Conservation (phyloP, 331 rosid genomes). For the Malus hybrid region DNA sequence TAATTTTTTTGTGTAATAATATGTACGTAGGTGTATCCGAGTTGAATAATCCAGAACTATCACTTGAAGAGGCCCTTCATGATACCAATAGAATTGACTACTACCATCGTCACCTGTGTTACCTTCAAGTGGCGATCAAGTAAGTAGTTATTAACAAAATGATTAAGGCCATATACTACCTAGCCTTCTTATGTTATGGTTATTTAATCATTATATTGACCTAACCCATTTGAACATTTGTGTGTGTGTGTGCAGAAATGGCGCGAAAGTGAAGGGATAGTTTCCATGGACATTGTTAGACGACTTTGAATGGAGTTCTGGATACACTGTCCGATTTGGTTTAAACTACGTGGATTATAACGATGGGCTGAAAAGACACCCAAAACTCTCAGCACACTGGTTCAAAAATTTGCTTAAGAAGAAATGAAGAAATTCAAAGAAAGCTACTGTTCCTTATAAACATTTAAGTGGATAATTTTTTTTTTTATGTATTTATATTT, state of each 20-base stretch:
- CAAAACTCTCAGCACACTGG: too few relatives aligned
- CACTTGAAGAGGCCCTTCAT: too few relatives aligned
- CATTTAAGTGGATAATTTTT: too few relatives aligned
- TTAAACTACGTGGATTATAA: conserved; percentile 13
- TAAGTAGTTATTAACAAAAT: conserved; percentile 4
- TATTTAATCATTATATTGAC: not conserved
- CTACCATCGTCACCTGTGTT: conserved; percentile 16
- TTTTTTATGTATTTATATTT: too few relatives aligned
- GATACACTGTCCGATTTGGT: conserved; percentile 20
- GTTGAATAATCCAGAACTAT: too few relatives aligned
- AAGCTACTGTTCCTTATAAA: too few relatives aligned
- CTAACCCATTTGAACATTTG: not conserved
- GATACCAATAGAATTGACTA: conserved; percentile 31
- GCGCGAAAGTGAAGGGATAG: conserved; percentile 17
- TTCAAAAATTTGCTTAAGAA: too few relatives aligned
- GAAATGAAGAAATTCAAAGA: too few relatives aligned
- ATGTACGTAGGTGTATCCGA: too few relatives aligned
- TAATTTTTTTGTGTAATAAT: too few relatives aligned
- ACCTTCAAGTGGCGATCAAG: conserved; percentile 16
- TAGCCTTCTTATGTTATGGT: not conserved
- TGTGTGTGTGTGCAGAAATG: not conserved
- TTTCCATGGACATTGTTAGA: conserved; percentile 28
- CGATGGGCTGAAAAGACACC: not conserved
- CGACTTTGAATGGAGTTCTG: conserved; percentile 18
- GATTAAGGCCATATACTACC: not conserved